Conservation (phyloP, 257 asterid genomes). For the Plantago ovata region DNA sequence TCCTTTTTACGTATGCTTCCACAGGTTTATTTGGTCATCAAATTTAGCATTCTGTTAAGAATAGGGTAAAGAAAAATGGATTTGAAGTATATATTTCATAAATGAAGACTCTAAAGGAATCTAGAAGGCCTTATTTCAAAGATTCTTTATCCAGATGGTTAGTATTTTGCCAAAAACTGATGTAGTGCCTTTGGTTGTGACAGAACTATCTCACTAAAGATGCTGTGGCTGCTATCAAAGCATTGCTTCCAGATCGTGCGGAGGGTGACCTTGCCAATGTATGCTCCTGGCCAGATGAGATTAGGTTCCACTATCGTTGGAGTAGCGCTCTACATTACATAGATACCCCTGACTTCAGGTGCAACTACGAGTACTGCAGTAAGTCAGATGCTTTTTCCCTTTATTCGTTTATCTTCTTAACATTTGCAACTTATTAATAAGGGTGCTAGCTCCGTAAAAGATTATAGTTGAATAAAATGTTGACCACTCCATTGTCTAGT, state of each 20-base stretch:
- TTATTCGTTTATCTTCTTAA: background rate
- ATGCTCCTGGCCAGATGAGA: slow-evolving; percentile 84
- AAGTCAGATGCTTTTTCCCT: slow-evolving; percentile 31
- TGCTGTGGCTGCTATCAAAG: slow-evolving; percentile 54
- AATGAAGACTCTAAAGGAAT: background rate
- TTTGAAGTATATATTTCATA: too few species aligned
- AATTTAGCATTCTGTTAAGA: too few species aligned
- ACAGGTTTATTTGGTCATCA: too few species aligned
- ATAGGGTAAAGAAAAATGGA: too few species aligned
- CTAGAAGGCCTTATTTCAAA: background rate
- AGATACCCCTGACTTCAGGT: slow-evolving; percentile 90
- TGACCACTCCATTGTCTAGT: too few species aligned
- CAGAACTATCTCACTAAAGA: slow-evolving; percentile 73
- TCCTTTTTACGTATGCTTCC: background rate
- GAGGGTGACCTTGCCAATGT: slow-evolving; percentile 87
- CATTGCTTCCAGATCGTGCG: slow-evolving; percentile 76
- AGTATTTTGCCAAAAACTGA: slow-evolving; percentile 16
- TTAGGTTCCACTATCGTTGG: slow-evolving; percentile 74
- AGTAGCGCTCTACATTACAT: slow-evolving; percentile 72
- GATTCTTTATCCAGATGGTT: background rate
- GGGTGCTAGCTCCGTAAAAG: slow-evolving; percentile 1
- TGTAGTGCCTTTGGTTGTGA: slow-evolving; percentile 8
- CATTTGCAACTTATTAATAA: background rate
- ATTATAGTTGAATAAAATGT: too few species aligned
- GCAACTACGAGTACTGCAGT: slow-evolving; percentile 89